These are phyloP conservation scores for Dacryopinax primogenitus DNA, from an alignment of 768 basidiomycete species.

Conservation along the genomic window DNA sequence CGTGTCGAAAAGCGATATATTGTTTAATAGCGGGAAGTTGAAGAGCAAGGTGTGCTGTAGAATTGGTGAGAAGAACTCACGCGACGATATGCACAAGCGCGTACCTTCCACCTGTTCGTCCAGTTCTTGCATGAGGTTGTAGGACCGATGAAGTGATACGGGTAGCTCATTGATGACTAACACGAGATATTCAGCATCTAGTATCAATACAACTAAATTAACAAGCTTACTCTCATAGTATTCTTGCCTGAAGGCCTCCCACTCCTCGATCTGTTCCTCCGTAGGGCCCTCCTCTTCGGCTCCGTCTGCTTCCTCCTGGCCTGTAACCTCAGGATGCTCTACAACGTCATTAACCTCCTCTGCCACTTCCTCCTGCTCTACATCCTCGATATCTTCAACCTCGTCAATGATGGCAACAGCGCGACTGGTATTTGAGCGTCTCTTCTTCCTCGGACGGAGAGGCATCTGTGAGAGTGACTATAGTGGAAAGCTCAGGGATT, in stretches of 20 bases:
- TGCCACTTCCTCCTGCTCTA: background rate
- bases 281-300: slow-evolving; percentile 25
- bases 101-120: slow-evolving; percentile 52
- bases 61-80: background rate
- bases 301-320: slow-evolving; percentile 14
- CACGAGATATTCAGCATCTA: slow-evolving; percentile 5
- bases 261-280: slow-evolving; percentile 47
- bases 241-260: slow-evolving; percentile 66
- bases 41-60: slow-evolving; percentile 31
- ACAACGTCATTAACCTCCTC: slow-evolving; percentile 5
- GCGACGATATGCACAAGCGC: slow-evolving; percentile 12
- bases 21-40: slow-evolving; percentile 36
- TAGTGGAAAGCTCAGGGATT: slow-evolving; percentile 2
- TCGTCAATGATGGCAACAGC: background rate
- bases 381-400: background rate
- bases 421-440: background rate
- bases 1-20: slow-evolving; percentile 35
- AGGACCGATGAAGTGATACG: slow-evolving; percentile 56
- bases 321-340: background rate
- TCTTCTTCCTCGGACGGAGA: background rate
- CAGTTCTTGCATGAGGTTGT: slow-evolving; percentile 55
- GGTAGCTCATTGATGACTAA: slow-evolving; percentile 70
- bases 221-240: slow-evolving; percentile 55
- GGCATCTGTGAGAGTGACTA: background rate
- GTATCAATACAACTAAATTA: background rate